phyloP scores from a whole-genome alignment of 192 early-diverging fungal species.

The Jimgerdemannia flammicorona region DNA sequence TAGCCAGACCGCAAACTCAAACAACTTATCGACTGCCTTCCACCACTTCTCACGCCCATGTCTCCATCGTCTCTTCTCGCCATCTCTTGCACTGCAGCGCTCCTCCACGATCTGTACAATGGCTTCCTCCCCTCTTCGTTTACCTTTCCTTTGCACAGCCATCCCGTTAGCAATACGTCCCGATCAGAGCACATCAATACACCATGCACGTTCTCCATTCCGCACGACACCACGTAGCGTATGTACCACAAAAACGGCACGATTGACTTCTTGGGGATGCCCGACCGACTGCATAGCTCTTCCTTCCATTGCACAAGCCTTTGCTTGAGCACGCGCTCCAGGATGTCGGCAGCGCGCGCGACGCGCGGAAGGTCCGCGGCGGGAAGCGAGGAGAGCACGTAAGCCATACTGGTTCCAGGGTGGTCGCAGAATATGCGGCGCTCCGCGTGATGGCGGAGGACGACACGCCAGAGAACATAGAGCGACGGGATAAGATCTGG shows the following conservation, averaged over 20 bases:
- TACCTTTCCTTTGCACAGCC: not conserved
- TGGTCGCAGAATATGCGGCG: not conserved
- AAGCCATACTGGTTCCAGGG: not conserved
- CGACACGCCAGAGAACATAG: not conserved
- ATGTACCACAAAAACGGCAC: not conserved
- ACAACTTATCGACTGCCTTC: no score
- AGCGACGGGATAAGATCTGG: not conserved
- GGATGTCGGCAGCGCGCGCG: not conserved
- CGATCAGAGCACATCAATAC: not conserved
- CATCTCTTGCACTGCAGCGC: not conserved
- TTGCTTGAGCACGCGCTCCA: not conserved
- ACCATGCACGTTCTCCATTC: not conserved
- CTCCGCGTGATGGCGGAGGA: not conserved
- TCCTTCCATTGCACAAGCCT: not conserved
- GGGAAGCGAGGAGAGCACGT: not conserved
- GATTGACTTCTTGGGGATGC: not conserved
- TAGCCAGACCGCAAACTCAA: no score
- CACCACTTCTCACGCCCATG: no score
- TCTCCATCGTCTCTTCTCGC: not conserved
- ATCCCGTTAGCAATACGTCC: not conserved
- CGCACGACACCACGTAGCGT: not conserved
- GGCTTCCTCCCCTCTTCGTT: not conserved
- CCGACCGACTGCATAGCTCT: not conserved
- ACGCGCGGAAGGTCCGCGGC: not conserved
- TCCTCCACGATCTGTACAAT: not conserved